Evolutionary conservation across 2,329 filamentous ascomycete genomes (phyloP), one percentile per base, ranked within the genome.

Genomic region (Hansfordia pulvinata): DNA sequence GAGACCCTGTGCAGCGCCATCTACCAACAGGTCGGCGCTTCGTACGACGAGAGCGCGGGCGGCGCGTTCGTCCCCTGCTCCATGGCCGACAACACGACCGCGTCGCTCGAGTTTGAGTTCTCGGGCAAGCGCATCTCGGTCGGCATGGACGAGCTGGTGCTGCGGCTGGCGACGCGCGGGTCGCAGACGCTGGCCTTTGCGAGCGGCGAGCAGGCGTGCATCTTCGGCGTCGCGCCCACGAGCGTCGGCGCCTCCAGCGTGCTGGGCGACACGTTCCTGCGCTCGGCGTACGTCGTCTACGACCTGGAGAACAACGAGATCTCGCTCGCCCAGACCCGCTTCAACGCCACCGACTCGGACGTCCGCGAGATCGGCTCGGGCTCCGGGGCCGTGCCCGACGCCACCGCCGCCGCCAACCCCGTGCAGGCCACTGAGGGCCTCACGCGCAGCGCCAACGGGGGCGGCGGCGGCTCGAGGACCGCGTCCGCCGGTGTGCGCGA

Each of bases 211-310:
- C 39, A 54, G 1, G 67, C 71, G 7, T 84, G 78, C 36, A 56
- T 76, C 19, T 80, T 83, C 40, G 78, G 76, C 30, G 65, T 84
- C 34, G 60, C 67, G 3, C 70, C 74, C 2, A 62, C 72, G 2
- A 62, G 60, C 3, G 36, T 48, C 2, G 57, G 62, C 17, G n/a
- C n/a, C n/a, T 64, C 64, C n/a, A 62, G 64, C 22, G 68, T 82
- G 3, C 54, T 85, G 16, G 79, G 79, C 10, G 79, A 84, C 43
- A 80, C 78, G 0, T 85, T 85, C 47, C 56, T 85, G 29, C 62
- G 79, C 25, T 77, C 73, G 19, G 78, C 78, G 0, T 85, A 85
- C 38, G 65, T 82, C 10, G 78, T 85, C 8, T 84, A 80, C 44
- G 77, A 84, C 44, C 57, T 83, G 13, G 68, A 60, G 16, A 81